phyloP scores from a whole-genome alignment of 352 stramenopile genomes.

The Plasmopara muralis region DNA sequence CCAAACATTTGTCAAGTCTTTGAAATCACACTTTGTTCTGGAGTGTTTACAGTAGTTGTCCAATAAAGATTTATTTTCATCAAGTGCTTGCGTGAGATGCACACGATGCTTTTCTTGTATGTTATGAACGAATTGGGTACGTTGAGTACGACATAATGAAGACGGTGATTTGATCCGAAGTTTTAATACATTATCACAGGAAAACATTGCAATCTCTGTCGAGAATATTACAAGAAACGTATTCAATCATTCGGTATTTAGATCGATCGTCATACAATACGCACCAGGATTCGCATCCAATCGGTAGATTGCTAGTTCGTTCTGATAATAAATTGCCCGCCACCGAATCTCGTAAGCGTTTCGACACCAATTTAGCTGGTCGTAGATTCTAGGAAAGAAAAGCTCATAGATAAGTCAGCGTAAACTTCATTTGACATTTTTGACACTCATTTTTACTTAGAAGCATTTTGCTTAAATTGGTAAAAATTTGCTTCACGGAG shows the following conservation, averaged over 20 bases:
- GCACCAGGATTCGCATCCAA: slow-evolving; percentile 45
- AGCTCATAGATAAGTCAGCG: no score
- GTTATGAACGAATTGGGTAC: slow-evolving; percentile 33
- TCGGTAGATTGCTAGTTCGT: slow-evolving; percentile 41
- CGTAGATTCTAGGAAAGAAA: slow-evolving; percentile 22
- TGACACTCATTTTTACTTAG: slow-evolving; percentile 8
- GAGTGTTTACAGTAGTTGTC: slow-evolving; percentile 20
- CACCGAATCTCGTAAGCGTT: slow-evolving; percentile 38
- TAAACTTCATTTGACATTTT: no score
- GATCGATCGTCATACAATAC: neutral
- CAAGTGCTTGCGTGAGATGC: slow-evolving; percentile 26
- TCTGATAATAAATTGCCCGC: slow-evolving; percentile 36
- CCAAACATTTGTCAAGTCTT: slow-evolving; percentile 3
- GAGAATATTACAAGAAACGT: neutral
- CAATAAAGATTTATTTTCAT: slow-evolving; percentile 32
- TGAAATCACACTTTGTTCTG: slow-evolving; percentile 11
- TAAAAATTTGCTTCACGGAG: slow-evolving; percentile 4
- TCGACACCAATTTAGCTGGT: slow-evolving; percentile 36
- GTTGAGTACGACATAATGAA: slow-evolving; percentile 28
- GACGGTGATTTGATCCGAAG: slow-evolving; percentile 20
- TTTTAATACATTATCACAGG: slow-evolving; percentile 21
- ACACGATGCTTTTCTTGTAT: slow-evolving; percentile 31
- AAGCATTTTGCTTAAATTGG: slow-evolving; percentile 11
- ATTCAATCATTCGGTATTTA: neutral
- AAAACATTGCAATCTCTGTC: slow-evolving; percentile 33